Conservation (phyloP, 805 yeast species). For the Candida pseudoglaebosa region DNA sequence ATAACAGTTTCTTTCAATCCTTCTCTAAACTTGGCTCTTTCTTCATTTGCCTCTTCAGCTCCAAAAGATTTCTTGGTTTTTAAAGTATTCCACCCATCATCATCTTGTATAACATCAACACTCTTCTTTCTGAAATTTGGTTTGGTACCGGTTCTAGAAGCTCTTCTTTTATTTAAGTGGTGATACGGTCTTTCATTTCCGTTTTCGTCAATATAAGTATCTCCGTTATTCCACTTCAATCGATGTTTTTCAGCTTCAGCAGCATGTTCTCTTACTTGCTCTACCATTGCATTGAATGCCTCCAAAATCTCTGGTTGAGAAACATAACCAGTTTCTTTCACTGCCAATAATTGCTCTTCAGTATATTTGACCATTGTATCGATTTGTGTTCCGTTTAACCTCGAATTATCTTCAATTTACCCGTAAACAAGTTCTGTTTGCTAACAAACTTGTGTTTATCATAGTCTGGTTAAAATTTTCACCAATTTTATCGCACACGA, state of each 20-base stretch:
- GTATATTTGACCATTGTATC: constrained; percentile 54
- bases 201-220: constrained; percentile 42
- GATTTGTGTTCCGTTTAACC: constrained; percentile 3
- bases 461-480: constrained; percentile 4
- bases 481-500: constrained; percentile 15
- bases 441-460: too few species aligned
- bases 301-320: constrained; percentile 63
- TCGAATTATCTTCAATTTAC: not conserved
- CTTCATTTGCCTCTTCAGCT: constrained; percentile 45
- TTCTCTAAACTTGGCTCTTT: constrained; percentile 43
- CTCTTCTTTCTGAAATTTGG: constrained; percentile 59
- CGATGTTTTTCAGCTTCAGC: constrained; percentile 23
- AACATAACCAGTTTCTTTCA: constrained; percentile 52
- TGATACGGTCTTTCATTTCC: constrained; percentile 44
- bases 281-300: constrained; percentile 63
- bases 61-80: constrained; percentile 47
- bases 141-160: constrained; percentile 42
- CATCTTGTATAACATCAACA: constrained; percentile 52
- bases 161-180: constrained; percentile 58
- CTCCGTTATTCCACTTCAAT: constrained; percentile 36
- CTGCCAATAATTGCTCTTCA: constrained; percentile 61
- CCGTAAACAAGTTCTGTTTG: too few species aligned
- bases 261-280: constrained; percentile 54
- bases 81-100: constrained; percentile 80
- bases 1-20: constrained; percentile 45